Percentiles rank a stretch among this genome's conserved stretches.
Evolutionary conservation across 1,284 basidiomycete species (phyloP).

Genomic region (Schizophyllum amplum): DNA sequence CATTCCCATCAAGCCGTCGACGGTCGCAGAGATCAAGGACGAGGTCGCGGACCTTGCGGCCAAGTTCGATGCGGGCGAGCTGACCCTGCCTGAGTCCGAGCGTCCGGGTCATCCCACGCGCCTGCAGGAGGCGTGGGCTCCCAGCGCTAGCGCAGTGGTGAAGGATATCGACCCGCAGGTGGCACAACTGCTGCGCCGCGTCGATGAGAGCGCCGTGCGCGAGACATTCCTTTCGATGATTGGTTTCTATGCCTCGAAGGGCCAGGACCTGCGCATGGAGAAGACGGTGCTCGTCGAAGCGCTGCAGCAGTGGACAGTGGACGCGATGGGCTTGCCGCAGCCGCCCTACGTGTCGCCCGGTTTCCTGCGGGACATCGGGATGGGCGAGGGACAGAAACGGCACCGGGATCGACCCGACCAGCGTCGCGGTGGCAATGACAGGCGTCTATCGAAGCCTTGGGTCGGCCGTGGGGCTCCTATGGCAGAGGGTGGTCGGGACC

Average conservation of each 20-base stretch:
- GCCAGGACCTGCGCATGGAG: slow-evolving; percentile 39
- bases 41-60: slow-evolving; percentile 45
- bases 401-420: background rate
- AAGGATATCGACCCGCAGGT: slow-evolving; percentile 26
- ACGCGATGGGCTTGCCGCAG: slow-evolving; percentile 38
- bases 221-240: slow-evolving; percentile 67
- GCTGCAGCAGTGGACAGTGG: slow-evolving; percentile 58
- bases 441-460: background rate
- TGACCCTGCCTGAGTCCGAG: no score
- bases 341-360: slow-evolving; percentile 41
- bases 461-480: background rate
- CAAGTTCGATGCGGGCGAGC: slow-evolving; percentile 43
- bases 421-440: background rate
- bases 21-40: slow-evolving; percentile 38
- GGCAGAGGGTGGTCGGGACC: background rate
- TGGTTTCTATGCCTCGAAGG: slow-evolving; percentile 68
- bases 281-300: slow-evolving; percentile 49
- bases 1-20: slow-evolving; percentile 64
- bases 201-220: slow-evolving; percentile 51
- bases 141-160: slow-evolving; percentile 12
- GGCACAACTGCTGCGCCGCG: slow-evolving; percentile 25
- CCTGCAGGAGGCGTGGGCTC: slow-evolving; percentile 2
- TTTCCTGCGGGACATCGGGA: slow-evolving; percentile 37
- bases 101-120: slow-evolving; percentile 5
- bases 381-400: slow-evolving; percentile 8